Conservation (phyloP, 1,284 basidiomycete genomes). For the Vanrija humicola region DNA sequence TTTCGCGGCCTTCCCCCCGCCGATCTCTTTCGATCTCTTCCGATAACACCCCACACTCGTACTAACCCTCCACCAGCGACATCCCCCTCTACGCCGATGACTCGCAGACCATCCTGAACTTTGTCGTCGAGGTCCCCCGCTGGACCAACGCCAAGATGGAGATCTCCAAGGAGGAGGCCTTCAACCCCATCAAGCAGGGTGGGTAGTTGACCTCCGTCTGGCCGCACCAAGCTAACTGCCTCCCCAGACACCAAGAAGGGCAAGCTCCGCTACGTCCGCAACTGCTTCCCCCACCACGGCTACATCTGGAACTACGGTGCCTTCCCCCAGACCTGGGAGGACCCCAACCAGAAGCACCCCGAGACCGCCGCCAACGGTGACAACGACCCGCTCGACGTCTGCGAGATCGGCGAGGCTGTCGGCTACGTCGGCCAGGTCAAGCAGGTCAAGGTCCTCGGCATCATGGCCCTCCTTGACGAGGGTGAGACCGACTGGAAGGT, state of each 20-base stretch:
- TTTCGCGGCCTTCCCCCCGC: no score
- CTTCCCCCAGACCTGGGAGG: conserved; percentile 99
- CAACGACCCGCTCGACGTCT: conserved; percentile 99
- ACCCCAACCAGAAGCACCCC: conserved; percentile 78
- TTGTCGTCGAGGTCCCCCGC: conserved; percentile 97
- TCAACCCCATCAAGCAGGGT: conserved; percentile 98
- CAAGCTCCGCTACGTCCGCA: conserved; percentile 93
- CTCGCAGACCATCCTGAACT: conserved; percentile 86
- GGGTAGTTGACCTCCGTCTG: conserved; percentile 8
- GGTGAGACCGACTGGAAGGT: conserved; percentile 99
- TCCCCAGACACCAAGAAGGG: conserved; percentile 56
- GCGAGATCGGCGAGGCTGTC: conserved; percentile 99
- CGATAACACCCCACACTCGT: no score
- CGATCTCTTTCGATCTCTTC: no score
- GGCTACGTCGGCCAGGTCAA: conserved; percentile 98
- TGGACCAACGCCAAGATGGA: conserved; percentile 99
- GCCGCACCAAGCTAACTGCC: conserved; percentile 3
- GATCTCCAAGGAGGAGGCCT: conserved; percentile 92
- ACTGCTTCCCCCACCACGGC: conserved; percentile 97
- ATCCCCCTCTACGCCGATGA: conserved; percentile 94
- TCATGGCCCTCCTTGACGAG: conserved; percentile 98
- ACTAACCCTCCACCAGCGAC: conserved; percentile 53
- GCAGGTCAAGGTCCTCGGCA: conserved; percentile 99
- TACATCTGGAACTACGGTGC: conserved; percentile 96
- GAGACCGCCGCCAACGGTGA: conserved; percentile 99